Base-by-base conservation (phyloP, 192 early-diverging fungal species). In the Entophlyctis helioformis region DNA sequence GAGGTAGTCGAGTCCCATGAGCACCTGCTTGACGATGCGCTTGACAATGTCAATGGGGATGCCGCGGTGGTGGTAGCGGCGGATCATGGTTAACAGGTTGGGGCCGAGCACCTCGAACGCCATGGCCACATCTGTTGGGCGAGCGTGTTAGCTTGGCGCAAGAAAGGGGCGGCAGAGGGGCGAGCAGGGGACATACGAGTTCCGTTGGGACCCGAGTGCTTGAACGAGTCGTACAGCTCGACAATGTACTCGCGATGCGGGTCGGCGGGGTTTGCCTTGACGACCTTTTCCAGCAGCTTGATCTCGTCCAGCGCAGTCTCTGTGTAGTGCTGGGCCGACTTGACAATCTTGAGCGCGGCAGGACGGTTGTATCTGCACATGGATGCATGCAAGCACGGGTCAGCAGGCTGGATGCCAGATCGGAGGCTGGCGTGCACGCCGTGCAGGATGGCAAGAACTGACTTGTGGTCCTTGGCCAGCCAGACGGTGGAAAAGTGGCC, bases 401-500 rank as follows among this genome's bases (percentile, higher is more conserved):
- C 39, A 28, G 5, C 26, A 24, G 20, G 11, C 31, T 28, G 12
- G 38, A 25, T 37, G 19, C 42, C 11, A n/a, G n/a, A n/a, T n/a
- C n/a, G n/a, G n/a, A n/a, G n/a, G n/a, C n/a, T n/a, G n/a, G n/a
- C n/a, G n/a, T n/a, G n/a, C n/a, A n/a, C n/a, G n/a, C n/a, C n/a
- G n/a, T n/a, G n/a, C n/a, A n/a, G n/a, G n/a, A n/a, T n/a, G n/a
- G n/a, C n/a, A n/a, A n/a, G n/a, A n/a, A 43, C 68, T 44, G 69
- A 80, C 74, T 70, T 64, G 47, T 57, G 57, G 59, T 96, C 90
- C 41, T 72, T 68, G 11, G 82, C 86, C 37, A 98, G 76, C 94
- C 94, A 98, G 8, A 98, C 94, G 0, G 94, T 98, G 21, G 88
- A 91, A 52, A 98, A 98, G 51, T 98, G 94, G 13, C 94, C 94